Evolutionary conservation across 2,329 filamentous ascomycete genomes (phyloP).

Genomic region (Blastomyces silverae): DNA sequence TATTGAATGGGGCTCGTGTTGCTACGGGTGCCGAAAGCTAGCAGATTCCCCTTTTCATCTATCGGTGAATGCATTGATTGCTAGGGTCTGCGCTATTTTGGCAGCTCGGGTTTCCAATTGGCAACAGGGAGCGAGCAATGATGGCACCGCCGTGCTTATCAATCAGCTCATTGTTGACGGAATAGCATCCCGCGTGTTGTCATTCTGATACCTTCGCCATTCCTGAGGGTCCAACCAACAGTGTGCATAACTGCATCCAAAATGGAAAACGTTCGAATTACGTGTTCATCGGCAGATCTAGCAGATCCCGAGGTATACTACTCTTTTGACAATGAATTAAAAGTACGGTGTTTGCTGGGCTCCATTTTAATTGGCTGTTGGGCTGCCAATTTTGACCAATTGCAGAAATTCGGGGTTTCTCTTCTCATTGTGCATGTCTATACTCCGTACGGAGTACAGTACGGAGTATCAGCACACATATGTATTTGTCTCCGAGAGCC

Average conservation of each 20-base stretch:
- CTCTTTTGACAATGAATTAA: not conserved
- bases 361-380: too few relatives aligned
- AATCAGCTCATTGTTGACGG: not conserved
- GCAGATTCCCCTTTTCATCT: not conserved
- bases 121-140: not conserved
- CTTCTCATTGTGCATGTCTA: too few relatives aligned
- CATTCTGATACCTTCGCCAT: not conserved
- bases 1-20: not conserved
- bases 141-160: not conserved
- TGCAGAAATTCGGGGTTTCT: too few relatives aligned
- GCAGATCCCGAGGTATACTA: not conserved
- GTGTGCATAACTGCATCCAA: not conserved
- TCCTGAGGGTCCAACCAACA: too few relatives aligned
- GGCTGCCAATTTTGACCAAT: too few relatives aligned
- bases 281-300: not conserved
- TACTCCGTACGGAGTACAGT: too few relatives aligned
- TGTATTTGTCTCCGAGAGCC: not conserved
- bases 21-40: not conserved
- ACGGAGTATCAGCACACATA: not conserved
- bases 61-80: not conserved
- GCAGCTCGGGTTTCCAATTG: not conserved
- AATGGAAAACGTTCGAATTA: not conserved
- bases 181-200: not conserved
- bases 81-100: not conserved
- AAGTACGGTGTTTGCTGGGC: too few relatives aligned